These are phyloP conservation scores for Cladorrhinum samala DNA, from an alignment of 495 filamentous ascomycete species.

Conservation along the genomic window DNA sequence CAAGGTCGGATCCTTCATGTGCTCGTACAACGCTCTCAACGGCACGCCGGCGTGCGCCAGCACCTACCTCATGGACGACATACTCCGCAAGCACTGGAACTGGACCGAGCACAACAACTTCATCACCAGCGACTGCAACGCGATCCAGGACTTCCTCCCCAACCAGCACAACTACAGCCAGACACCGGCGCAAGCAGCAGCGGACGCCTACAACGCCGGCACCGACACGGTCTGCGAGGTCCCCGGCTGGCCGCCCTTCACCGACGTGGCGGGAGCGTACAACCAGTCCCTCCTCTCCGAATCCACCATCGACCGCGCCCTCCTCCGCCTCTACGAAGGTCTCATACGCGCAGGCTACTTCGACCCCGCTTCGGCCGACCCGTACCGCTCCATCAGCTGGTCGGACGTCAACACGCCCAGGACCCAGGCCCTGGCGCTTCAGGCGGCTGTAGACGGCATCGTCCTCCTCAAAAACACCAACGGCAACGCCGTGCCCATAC, in stretches of 20 bases:
- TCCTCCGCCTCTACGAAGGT: slow-evolving; percentile 29
- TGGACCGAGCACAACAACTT: slow-evolving; percentile 37
- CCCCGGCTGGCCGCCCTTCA: slow-evolving; percentile 18
- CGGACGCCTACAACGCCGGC: slow-evolving; percentile 29
- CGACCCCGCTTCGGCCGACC: slow-evolving; percentile 20
- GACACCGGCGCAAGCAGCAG: slow-evolving; percentile 30
- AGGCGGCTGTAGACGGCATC: slow-evolving; percentile 26
- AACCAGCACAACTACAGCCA: slow-evolving; percentile 31
- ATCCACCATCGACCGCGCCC: slow-evolving; percentile 29
- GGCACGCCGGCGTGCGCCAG: slow-evolving; percentile 41
- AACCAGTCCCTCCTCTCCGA: slow-evolving; percentile 30
- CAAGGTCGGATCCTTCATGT: slow-evolving; percentile 44
- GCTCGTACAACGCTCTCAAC: slow-evolving; percentile 43
- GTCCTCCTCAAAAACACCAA: slow-evolving; percentile 35
- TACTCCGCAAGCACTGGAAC: slow-evolving; percentile 43
- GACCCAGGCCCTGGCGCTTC: slow-evolving; percentile 27
- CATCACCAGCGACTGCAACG: slow-evolving; percentile 39
- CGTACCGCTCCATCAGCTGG: slow-evolving; percentile 28
- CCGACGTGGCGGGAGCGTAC: slow-evolving; percentile 28
- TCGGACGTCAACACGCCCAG: slow-evolving; percentile 29
- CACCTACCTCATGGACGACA: slow-evolving; percentile 33
- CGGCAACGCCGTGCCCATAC: slow-evolving; percentile 11
- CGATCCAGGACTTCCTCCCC: slow-evolving; percentile 18
- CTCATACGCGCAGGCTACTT: slow-evolving; percentile 34
- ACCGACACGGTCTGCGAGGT: slow-evolving; percentile 34